Evolutionary conservation across 2,329 filamentous ascomycete species (phyloP), one percentile per base, ranked within the genome.

Genomic region (Periconia digitata): DNA sequence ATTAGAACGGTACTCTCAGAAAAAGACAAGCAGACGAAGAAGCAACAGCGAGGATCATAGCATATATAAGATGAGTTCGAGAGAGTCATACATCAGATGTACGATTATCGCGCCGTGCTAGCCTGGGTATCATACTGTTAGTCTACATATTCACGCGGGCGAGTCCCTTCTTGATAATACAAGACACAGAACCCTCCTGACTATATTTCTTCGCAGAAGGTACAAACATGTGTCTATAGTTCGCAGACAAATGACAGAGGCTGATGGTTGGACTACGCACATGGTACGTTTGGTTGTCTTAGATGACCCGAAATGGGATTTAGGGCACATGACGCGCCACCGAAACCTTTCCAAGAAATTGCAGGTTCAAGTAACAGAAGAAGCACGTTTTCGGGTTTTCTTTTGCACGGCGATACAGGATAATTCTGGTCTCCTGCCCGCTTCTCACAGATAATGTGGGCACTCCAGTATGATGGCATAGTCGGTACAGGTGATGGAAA

Each of bases 261-360:
- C 54, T 59, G 58, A 53, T 64, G 63, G 51, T 53, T 49, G 41
- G 49, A 37, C 41, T 47, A 41, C 53, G 56, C 63, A 62, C 63
- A 60, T 67, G 63, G 58, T 46, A 52, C 54, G 54, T 50, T 52
- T 51, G 40, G 21, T 49, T 66, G 64, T 67, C 62, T 66, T 66
- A 55, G 54, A 62, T 66, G 64, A 67, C 63, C 56, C 53, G 43
- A 43, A 53, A 53, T 50, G 54, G 55, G 52, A 46, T n/a, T 22
- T 27, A 42, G 15, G 42, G 43, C 63, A 64, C 62, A 60, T 66
- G 63, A 64, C 50, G n/a, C 39, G 24, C 7, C 20, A 35, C n/a
- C 21, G 24, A 6, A n/a, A n/a, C n/a, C n/a, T n/a, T n/a, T n/a
- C n/a, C n/a, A n/a, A n/a, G n/a, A n/a, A n/a, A n/a, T n/a, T n/a